A percentile compares a stretch with the other conserved stretches of the same genome.
phyloP scores from a whole-genome alignment of 2,329 filamentous ascomycete species.

The Xylaria sp. region DNA sequence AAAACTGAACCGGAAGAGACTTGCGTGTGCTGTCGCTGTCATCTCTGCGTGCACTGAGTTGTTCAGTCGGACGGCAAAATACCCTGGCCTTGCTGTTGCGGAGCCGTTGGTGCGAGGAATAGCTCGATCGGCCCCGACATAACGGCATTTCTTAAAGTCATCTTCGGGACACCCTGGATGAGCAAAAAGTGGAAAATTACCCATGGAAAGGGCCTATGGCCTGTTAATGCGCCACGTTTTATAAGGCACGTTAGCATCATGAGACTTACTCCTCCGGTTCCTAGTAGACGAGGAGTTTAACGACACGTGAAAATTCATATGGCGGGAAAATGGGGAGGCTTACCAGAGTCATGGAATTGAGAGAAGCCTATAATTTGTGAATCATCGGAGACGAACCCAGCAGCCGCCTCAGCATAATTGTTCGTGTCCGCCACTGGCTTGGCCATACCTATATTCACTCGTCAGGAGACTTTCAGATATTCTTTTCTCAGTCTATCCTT shows the following conservation, averaged over 20 bases:
- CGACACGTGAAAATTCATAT: background rate
- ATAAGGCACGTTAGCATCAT: background rate
- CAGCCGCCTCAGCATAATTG: conserved; percentile 38
- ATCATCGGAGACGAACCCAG: conserved; percentile 43
- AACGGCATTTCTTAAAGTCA: conserved; percentile 57
- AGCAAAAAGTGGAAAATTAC: conserved; percentile 59
- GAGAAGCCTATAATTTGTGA: conserved; percentile 43
- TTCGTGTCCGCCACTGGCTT: conserved; percentile 42
- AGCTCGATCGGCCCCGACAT: conserved; percentile 52
- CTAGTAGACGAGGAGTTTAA: conserved; percentile 27
- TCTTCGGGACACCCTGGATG: conserved; percentile 56
- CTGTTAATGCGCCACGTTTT: conserved; percentile 25
- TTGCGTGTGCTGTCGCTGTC: conserved; percentile 63
- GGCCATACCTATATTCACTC: conserved; percentile 39
- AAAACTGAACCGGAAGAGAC: conserved; percentile 66
- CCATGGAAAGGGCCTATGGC: conserved; percentile 51
- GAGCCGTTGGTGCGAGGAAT: conserved; percentile 56
- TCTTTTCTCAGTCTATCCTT: background rate
- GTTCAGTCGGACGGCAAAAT: conserved; percentile 62
- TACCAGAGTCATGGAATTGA: conserved; percentile 44
- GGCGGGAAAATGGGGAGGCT: background rate
- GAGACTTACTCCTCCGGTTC: conserved; percentile 42
- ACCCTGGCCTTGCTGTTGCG: conserved; percentile 61
- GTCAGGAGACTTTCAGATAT: conserved; percentile 16
- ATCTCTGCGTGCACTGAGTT: conserved; percentile 65